A percentile compares a stretch with the other conserved stretches of the same genome.
These are phyloP conservation scores for Lotmaria passim DNA, from an alignment of 208 protist genomes.

Conservation along the genomic window DNA sequence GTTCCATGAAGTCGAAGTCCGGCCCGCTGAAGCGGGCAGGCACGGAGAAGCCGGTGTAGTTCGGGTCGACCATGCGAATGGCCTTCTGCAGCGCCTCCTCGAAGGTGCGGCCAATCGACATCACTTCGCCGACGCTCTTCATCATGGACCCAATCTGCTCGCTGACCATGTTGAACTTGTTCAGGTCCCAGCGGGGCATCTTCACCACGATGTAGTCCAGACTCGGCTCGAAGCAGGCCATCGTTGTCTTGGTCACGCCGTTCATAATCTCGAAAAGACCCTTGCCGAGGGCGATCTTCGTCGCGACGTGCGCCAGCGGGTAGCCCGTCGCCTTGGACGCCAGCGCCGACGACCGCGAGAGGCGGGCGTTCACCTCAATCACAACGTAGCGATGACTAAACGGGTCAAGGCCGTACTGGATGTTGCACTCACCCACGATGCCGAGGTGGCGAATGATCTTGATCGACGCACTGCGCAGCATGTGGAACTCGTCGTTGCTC, in stretches of 20 bases:
- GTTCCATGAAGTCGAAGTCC: slow-evolving; percentile 84
- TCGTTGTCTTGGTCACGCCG: slow-evolving; percentile 94
- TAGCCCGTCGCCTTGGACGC: slow-evolving; percentile 99
- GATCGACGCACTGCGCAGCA: slow-evolving; percentile 95
- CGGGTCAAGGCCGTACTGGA: slow-evolving; percentile 98
- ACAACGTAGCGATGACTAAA: slow-evolving; percentile 97
- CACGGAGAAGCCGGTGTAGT: slow-evolving; percentile 87
- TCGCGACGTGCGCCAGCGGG: slow-evolving; percentile 98
- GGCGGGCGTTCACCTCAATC: slow-evolving; percentile 98
- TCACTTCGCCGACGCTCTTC: slow-evolving; percentile 98
- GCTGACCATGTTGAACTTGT: slow-evolving; percentile 96
- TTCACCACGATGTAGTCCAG: slow-evolving; percentile 98
- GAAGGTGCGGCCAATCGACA: slow-evolving; percentile 98
- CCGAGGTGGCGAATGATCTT: slow-evolving; percentile 96
- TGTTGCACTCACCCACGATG: slow-evolving; percentile 99
- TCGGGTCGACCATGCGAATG: slow-evolving; percentile 95
- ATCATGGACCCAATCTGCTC: slow-evolving; percentile 94
- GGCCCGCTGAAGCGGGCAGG: slow-evolving; percentile 52
- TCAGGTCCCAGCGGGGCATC: slow-evolving; percentile 95
- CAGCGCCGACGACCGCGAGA: slow-evolving; percentile 96
- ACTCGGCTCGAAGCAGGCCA: slow-evolving; percentile 98
- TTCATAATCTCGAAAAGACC: slow-evolving; percentile 93
- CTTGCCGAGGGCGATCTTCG: slow-evolving; percentile 97
- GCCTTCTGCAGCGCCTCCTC: slow-evolving; percentile 99
- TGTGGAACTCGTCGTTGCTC: slow-evolving; percentile 98